phyloP scores from a whole-genome alignment of 495 filamentous ascomycete species.

The Cetradonia linearis region DNA sequence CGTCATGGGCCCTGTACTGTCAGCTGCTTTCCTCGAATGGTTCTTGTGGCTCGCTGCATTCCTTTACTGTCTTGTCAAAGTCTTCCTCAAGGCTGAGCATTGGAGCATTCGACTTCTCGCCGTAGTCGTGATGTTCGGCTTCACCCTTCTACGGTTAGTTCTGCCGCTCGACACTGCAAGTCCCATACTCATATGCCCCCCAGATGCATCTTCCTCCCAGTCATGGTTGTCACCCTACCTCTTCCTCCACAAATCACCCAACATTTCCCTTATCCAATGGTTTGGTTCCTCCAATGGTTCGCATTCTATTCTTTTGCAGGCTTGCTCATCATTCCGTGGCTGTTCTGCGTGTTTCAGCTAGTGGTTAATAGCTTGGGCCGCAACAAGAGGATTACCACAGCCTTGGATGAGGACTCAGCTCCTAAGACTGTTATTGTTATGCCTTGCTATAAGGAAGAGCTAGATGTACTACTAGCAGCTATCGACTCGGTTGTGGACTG shows the following conservation, averaged over 20 bases:
- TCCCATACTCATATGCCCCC: background rate
- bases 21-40: constrained; percentile 86
- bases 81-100: constrained; percentile 81
- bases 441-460: constrained; percentile 93
- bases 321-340: constrained; percentile 79
- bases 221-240: constrained; percentile 92
- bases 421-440: constrained; percentile 96
- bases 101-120: constrained; percentile 71
- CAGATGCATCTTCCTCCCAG: constrained; percentile 78
- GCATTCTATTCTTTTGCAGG: constrained; percentile 91
- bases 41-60: constrained; percentile 88
- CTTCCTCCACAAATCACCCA: constrained; percentile 60
- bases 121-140: constrained; percentile 61
- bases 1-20: constrained; percentile 72
- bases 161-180: background rate
- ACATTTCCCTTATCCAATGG: constrained; percentile 58
- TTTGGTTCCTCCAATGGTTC: constrained; percentile 78
- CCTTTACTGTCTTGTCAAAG: constrained; percentile 80
- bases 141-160: constrained; percentile 62
- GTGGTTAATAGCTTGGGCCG: constrained; percentile 78
- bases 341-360: constrained; percentile 84
- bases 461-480: constrained; percentile 75
- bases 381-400: constrained; percentile 68
- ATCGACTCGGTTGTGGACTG: constrained; percentile 89
- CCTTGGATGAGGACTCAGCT: constrained; percentile 72